These are phyloP conservation scores for Suillus luteus DNA, from an alignment of 768 basidiomycete genomes.

Conservation along the genomic window DNA sequence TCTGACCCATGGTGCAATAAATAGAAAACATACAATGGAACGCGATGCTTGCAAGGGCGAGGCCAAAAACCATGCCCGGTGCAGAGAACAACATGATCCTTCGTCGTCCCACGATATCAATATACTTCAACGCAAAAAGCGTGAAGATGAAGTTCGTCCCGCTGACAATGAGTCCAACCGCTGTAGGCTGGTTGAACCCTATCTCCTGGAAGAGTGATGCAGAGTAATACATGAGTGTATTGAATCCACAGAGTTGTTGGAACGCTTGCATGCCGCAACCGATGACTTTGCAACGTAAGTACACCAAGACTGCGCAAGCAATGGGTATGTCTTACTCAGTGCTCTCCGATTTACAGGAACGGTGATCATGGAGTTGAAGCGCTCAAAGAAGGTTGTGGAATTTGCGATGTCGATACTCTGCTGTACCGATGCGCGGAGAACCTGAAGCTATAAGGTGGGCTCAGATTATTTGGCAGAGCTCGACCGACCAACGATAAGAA, in stretches of 20 bases:
- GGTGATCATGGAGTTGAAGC: constrained; percentile 54
- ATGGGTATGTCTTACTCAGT: constrained; percentile 52
- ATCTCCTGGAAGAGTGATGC: constrained; percentile 80
- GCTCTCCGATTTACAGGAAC: constrained; percentile 67
- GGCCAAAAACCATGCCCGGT: constrained; percentile 71
- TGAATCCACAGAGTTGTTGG: constrained; percentile 85
- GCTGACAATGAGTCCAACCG: constrained; percentile 76
- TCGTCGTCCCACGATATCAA: constrained; percentile 70
- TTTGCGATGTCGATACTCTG: constrained; percentile 63
- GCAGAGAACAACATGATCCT: constrained; percentile 70
- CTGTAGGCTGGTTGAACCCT: constrained; percentile 81
- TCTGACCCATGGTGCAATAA: background rate
- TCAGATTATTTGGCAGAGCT: background rate
- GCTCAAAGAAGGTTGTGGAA: constrained; percentile 60
- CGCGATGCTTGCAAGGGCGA: constrained; percentile 62
- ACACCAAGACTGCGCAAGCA: background rate
- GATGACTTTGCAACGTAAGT: constrained; percentile 47
- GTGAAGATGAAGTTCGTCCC: constrained; percentile 82
- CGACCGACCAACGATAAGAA: background rate
- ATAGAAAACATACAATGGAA: constrained; percentile 58
- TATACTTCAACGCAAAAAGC: constrained; percentile 66
- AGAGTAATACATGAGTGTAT: constrained; percentile 76
- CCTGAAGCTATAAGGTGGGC: constrained; percentile 44
- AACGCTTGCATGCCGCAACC: constrained; percentile 81
- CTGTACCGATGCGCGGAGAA: constrained; percentile 60